A percentile compares a stretch with the other conserved stretches of the same genome.
phyloP scores from a whole-genome alignment of 495 filamentous ascomycete genomes.

The Talaromyces ruber region DNA sequence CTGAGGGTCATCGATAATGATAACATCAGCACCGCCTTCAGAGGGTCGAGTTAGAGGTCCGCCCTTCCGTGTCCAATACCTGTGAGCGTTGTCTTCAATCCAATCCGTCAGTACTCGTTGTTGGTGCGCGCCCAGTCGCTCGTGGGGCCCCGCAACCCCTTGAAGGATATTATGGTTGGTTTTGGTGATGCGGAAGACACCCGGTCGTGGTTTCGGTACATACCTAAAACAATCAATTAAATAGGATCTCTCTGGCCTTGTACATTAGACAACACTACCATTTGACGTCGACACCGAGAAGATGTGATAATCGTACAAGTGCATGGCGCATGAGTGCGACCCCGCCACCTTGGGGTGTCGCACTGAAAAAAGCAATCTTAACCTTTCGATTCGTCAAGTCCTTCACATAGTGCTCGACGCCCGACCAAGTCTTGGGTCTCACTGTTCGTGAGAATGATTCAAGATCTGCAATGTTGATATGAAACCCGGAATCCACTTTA shows the following conservation, averaged over 20 bases:
- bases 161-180: constrained; percentile 89
- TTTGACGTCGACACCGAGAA: background rate
- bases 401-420: background rate
- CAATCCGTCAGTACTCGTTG: background rate
- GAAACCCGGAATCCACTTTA: background rate
- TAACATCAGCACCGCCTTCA: constrained; percentile 70
- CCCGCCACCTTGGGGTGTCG: background rate
- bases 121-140: background rate
- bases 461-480: background rate
- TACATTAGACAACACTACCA: background rate
- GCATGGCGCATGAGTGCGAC: background rate
- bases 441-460: background rate
- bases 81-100: background rate
- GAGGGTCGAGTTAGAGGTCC: constrained; percentile 57
- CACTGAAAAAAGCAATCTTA: background rate
- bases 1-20: constrained; percentile 83
- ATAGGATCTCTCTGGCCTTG: background rate
- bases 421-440: background rate
- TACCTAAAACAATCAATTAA: constrained; percentile 29
- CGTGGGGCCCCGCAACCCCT: constrained; percentile 26
- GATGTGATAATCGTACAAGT: background rate
- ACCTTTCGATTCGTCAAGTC: background rate
- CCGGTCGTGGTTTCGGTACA: constrained; percentile 76
- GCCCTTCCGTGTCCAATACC: constrained; percentile 20
- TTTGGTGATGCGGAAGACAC: constrained; percentile 81